Evolutionary conservation across 2,329 filamentous ascomycete species (phyloP), one percentile per base, ranked within the genome.

Genomic region (Penicillium sp.): DNA sequence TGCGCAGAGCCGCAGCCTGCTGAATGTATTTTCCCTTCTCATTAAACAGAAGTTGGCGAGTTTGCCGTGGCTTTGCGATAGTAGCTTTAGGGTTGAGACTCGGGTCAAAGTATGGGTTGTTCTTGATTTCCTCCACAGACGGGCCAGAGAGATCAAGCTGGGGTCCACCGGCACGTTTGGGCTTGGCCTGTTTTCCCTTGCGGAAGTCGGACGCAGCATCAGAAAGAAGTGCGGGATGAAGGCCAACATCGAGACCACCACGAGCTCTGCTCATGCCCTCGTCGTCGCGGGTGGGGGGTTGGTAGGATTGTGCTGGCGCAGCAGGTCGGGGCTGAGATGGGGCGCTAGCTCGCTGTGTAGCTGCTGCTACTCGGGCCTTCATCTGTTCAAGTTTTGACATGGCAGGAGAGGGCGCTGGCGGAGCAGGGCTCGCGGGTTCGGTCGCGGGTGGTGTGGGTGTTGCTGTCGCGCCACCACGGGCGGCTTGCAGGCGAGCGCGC

Each of bases 11-110:
- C 71, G 91, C 93, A 7, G 90, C 94, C 75, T 97, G 93, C 60
- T 92, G 88, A 56, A 97, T 96, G 69, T 96, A 97, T 81, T 97
- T 97, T 49, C 94, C 94, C 73, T 96, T 95, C 64, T 92, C 87
- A 66, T 97, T 96, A 79, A 99, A 97, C 11, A 91, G 78, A 16
- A 99, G 81, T 60, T 90, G 86, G 56, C 90, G 86, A 10, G 91
- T 84, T 59, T 89, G 82, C 47, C 92, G 83, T 36, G 83, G 79
- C 64, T 88, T 90, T 67, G 73, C 79, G 59, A 76, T 68, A 50
- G 79, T 77, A 61, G 81, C 80, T 52, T 88, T 85, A 4, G 81
- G 77, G n/a, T 83, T 82, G 11, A 86, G 74, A 60, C 78, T 87
- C 7, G 88, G 81, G 66, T 95, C 91, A 61, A 89, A 92, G 71